Percentiles rank a stretch among this genome's conserved stretches.
Conservation (phyloP, 2,329 filamentous ascomycete species). For the Atkinsonella texensis region DNA sequence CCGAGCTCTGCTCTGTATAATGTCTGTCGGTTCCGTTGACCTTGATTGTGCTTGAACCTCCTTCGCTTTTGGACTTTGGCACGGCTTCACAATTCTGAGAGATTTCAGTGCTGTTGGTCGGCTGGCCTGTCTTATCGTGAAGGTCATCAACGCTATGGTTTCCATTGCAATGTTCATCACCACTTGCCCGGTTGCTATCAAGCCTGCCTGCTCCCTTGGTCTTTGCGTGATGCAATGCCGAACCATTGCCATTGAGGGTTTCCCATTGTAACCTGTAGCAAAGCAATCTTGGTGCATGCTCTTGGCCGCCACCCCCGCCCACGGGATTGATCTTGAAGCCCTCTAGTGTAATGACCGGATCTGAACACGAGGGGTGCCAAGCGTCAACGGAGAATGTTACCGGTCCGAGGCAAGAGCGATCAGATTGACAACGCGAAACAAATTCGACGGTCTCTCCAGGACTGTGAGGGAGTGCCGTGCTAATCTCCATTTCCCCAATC, state of each 20-base stretch:
- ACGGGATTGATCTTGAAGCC: slow-evolving; percentile 30
- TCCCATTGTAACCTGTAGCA: slow-evolving; percentile 37
- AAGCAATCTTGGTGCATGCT: slow-evolving; percentile 15
- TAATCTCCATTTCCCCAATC: slow-evolving; percentile 19
- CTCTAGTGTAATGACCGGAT: slow-evolving; percentile 23
- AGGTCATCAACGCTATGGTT: too few species aligned
- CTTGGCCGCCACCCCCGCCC: slow-evolving; percentile 17
- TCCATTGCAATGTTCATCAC: not conserved
- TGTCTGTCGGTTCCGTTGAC: not conserved
- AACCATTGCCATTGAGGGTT: slow-evolving; percentile 4
- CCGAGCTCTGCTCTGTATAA: not conserved
- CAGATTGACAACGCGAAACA: slow-evolving; percentile 14
- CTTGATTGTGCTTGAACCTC: too few species aligned
- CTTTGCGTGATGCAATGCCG: slow-evolving; percentile 2
- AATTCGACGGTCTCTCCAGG: slow-evolving; percentile 18
- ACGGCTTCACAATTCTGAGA: too few species aligned
- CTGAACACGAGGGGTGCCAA: slow-evolving; percentile 14
- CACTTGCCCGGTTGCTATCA: not conserved
- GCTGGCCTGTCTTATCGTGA: too few species aligned
- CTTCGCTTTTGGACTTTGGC: too few species aligned
- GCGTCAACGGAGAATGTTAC: slow-evolving; percentile 24
- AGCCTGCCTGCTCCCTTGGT: too few species aligned
- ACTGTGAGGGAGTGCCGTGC: slow-evolving; percentile 11
- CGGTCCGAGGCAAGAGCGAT: slow-evolving; percentile 13
- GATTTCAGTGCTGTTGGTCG: too few species aligned